A percentile compares a stretch with the other conserved stretches of the same genome.
phyloP scores from a whole-genome alignment of 2,329 filamentous ascomycete genomes.

The Podosphaera fusca region DNA sequence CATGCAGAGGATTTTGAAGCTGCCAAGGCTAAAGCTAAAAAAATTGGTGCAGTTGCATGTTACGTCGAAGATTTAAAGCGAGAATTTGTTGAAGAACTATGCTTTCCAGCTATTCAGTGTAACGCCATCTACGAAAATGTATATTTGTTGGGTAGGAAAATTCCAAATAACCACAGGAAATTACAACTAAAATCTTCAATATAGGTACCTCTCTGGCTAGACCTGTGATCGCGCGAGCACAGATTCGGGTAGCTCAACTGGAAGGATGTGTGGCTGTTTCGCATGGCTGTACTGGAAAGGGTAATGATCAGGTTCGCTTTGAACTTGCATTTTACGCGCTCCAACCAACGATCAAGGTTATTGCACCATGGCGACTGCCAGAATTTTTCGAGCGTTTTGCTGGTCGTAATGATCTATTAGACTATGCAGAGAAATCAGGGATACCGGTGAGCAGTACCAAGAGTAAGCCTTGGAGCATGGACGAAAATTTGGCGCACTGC shows the following conservation, averaged over 20 bases:
- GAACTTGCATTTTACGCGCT: slow-evolving; percentile 37
- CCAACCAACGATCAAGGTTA: slow-evolving; percentile 43
- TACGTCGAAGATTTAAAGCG: slow-evolving; percentile 38
- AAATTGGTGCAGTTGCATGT: slow-evolving; percentile 17
- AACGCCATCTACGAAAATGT: slow-evolving; percentile 47
- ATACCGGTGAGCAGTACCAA: slow-evolving; percentile 55
- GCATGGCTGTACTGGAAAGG: slow-evolving; percentile 38
- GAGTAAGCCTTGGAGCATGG: slow-evolving; percentile 44
- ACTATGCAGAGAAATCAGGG: slow-evolving; percentile 41
- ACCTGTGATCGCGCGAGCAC: slow-evolving; percentile 44
- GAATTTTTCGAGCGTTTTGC: slow-evolving; percentile 48
- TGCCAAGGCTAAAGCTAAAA: slow-evolving; percentile 46
- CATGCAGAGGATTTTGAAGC: slow-evolving; percentile 42
- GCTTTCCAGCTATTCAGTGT: slow-evolving; percentile 54
- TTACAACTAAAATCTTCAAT: background rate
- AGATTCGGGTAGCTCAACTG: slow-evolving; percentile 33
- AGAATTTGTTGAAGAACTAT: slow-evolving; percentile 58
- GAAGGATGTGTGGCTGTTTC: slow-evolving; percentile 26
- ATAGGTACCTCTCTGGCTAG: slow-evolving; percentile 38
- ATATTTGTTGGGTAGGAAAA: slow-evolving; percentile 28
- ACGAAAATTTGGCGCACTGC: slow-evolving; percentile 55
- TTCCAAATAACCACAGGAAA: background rate
- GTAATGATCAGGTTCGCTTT: slow-evolving; percentile 43
- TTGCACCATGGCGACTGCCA: slow-evolving; percentile 52
- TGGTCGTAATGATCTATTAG: slow-evolving; percentile 48